A percentile compares a stretch with the other conserved stretches of the same genome.
Evolutionary conservation across 176 grass and related monocot genomes (phyloP).

Genomic region (Aegilops speltoides): DNA sequence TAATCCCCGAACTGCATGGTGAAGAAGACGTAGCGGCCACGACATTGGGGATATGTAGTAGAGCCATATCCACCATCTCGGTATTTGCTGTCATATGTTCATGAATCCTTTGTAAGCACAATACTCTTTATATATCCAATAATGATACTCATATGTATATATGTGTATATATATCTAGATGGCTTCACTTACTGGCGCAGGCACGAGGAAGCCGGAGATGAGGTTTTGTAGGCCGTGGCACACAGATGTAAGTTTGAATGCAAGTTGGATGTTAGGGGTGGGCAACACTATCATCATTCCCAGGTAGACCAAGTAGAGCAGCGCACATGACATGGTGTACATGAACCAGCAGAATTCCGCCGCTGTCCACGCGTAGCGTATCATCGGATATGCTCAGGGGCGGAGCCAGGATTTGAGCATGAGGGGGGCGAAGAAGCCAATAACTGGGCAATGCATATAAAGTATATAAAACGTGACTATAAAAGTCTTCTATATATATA

Average conservation of each 20-base stretch:
- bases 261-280: constrained; percentile 59
- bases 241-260: constrained; percentile 50
- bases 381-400: constrained; percentile 68
- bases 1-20: constrained; percentile 70
- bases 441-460: too few relatives aligned
- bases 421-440: too few relatives aligned
- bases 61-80: constrained; percentile 83
- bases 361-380: constrained; percentile 59
- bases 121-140: not conserved
- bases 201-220: constrained; percentile 63
- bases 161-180: not conserved
- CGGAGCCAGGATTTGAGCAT: too few relatives aligned
- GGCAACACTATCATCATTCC: constrained; percentile 73
- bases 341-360: constrained; percentile 64
- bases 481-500: too few relatives aligned
- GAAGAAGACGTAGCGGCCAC: constrained; percentile 72
- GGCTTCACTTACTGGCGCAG: constrained; percentile 50
- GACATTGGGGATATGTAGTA: constrained; percentile 56
- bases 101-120: not conserved
- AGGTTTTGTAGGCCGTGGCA: constrained; percentile 61
- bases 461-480: too few relatives aligned
- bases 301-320: constrained; percentile 64
- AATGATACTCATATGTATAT: too few relatives aligned
- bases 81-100: constrained; percentile 69
- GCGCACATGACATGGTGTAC: constrained; percentile 56